Evolutionary conservation across 352 stramenopile species (phyloP), one percentile per base, ranked within the genome.

Genomic region (Pythium brachiatum): DNA sequence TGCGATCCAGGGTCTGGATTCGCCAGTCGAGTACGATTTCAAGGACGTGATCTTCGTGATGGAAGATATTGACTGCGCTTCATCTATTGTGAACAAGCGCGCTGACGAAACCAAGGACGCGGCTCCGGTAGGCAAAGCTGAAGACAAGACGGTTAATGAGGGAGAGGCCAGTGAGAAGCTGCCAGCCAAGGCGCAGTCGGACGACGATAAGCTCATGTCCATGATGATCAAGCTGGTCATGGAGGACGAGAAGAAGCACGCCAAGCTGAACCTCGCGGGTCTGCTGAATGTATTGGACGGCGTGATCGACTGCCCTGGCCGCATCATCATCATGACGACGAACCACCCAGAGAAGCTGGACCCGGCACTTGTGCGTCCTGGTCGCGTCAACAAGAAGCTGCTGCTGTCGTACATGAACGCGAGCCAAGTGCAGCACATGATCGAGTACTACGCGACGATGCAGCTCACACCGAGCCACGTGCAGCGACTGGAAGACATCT

Each of bases 281-380:
- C 39, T 47, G n/a, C 39, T 47, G 39, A 47, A 47, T 2, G 39
- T 47, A 1, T 15, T 47, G 39, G 39, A 47, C n/a, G 39, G 39
- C 18, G 39, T 47, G 39, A 47, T 47, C 39, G 39, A 47, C 39
- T 26, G 39, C 39, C 39, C 39, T 9, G 39, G 39, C 18, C 39
- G 39, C 39, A 47, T 47, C n/a, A 20, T 47, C 16, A 47, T 47
- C 39, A n/a, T 47, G 39, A 47, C 39, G 16, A 47, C 39, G 16
- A 47, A 47, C 39, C 39, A 47, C 21, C 39, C 39, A 26, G 39
- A 47, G 18, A 47, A 47, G n/a, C 39, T 47, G 39, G 39, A 47
- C 26, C 39, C 39, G 2, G 39, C 39, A 18, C 39, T 47, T 7
- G 21, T 47, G 16, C 39, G 39, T 47, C 39, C 39, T 26, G 39